phyloP scores from a whole-genome alignment of 75 land plant genomes.

The Azolla pinnata region DNA sequence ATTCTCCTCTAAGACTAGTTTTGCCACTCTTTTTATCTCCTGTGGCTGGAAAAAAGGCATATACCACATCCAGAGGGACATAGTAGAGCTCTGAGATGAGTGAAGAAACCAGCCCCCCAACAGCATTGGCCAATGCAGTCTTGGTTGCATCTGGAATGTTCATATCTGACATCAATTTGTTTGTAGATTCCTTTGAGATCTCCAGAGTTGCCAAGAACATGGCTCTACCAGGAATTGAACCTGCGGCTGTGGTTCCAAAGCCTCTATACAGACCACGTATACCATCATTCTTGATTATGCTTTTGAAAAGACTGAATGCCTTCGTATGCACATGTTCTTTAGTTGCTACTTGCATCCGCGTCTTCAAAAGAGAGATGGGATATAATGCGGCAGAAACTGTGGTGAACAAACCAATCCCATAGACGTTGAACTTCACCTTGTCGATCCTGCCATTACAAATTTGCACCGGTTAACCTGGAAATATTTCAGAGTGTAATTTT shows the following conservation, averaged over 20 bases:
- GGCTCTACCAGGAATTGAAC: slow-evolving; percentile 76
- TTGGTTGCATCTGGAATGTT: slow-evolving; percentile 65
- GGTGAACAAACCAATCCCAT: slow-evolving; percentile 78
- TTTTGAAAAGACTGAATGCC: slow-evolving; percentile 40
- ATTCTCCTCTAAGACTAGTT: too few relatives aligned
- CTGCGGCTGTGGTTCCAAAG: slow-evolving; percentile 66
- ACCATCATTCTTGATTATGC: slow-evolving; percentile 60
- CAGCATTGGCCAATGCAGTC: slow-evolving; percentile 68
- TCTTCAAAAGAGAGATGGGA: slow-evolving; percentile 80
- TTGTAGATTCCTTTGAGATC: slow-evolving; percentile 57
- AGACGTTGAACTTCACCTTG: slow-evolving; percentile 79
- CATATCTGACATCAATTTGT: slow-evolving; percentile 38
- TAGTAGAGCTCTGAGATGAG: slow-evolving; percentile 57
- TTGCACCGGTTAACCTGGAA: too few relatives aligned
- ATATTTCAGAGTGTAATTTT: too few relatives aligned
- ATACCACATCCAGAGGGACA: slow-evolving; percentile 95
- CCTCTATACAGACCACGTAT: slow-evolving; percentile 71
- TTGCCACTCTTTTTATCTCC: neutral
- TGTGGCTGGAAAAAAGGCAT: neutral
- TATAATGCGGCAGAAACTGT: slow-evolving; percentile 57
- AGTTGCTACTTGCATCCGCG: slow-evolving; percentile 74
- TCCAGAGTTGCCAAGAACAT: slow-evolving; percentile 67
- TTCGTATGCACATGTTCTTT: slow-evolving; percentile 33
- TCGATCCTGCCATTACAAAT: slow-evolving; percentile 88
- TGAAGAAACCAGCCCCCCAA: slow-evolving; percentile 70